Evolutionary conservation across 176 grass and related monocot genomes (phyloP).

Genomic region (Chrysopogon serrulatus): DNA sequence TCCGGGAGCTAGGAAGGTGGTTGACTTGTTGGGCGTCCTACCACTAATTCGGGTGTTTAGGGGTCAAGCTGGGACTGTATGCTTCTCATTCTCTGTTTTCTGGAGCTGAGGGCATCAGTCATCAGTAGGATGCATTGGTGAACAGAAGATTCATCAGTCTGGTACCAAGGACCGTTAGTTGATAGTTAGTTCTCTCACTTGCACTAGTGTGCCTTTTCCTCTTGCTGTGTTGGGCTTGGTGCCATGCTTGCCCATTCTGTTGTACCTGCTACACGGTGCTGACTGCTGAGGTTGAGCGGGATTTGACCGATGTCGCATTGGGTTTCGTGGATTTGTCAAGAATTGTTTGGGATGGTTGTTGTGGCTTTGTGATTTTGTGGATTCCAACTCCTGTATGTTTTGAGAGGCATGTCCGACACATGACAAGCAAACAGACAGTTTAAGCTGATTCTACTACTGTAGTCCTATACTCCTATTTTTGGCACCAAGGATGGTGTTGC

Average conservation of each 20-base stretch:
- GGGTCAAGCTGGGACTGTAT: neutral
- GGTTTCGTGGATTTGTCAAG: neutral
- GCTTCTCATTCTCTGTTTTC: neutral
- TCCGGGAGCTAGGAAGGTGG: neutral
- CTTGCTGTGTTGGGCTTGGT: neutral
- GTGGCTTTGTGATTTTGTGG: neutral
- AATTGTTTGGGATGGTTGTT: neutral
- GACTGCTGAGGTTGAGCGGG: neutral
- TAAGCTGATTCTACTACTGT: neutral
- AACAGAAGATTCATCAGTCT: neutral
- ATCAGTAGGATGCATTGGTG: neutral
- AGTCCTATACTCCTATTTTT: neutral
- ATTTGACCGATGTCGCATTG: neutral
- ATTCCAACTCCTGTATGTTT: constrained; percentile 6
- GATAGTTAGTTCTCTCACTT: neutral
- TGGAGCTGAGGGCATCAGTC: neutral
- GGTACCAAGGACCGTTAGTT: neutral
- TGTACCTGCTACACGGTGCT: neutral
- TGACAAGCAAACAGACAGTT: neutral
- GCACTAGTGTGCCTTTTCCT: neutral
- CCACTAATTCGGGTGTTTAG: neutral
- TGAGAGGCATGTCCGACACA: neutral
- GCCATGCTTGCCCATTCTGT: neutral
- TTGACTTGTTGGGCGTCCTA: neutral
- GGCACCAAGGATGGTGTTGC: neutral